Percentiles rank a stretch among this genome's conserved stretches.
Conservation (phyloP, 1,139 yeast genomes). For the Candida labiduridarum region DNA sequence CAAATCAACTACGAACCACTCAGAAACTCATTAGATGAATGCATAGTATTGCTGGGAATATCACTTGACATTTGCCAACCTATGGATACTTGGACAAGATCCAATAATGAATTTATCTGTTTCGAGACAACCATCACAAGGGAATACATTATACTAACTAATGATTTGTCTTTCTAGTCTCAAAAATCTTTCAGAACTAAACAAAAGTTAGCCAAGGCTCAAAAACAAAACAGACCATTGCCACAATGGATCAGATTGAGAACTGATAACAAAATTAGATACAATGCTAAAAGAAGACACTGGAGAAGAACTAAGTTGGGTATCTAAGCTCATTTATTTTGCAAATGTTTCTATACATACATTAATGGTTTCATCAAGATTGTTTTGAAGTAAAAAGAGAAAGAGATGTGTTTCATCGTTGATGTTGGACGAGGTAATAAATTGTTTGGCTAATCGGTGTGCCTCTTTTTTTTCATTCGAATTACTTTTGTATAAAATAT, state of each 20-base stretch:
- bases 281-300: constrained; percentile 99
- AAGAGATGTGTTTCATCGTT: background rate
- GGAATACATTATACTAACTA: constrained; percentile 22
- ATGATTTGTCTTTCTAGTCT: constrained; percentile 51
- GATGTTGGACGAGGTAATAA: background rate
- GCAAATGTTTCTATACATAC: constrained; percentile 5
- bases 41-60: background rate
- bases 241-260: constrained; percentile 99
- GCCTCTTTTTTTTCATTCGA: background rate
- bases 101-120: background rate
- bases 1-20: background rate
- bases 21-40: constrained; percentile 1
- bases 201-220: constrained; percentile 99
- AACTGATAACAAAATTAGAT: constrained; percentile 97
- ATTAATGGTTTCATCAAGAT: constrained; percentile 4
- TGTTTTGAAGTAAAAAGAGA: background rate
- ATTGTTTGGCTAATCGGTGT: background rate
- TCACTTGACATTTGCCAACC: background rate
- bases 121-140: background rate
- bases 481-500: constrained; percentile 4
- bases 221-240: constrained; percentile 99
- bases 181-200: constrained; percentile 97
- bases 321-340: constrained; percentile 59
- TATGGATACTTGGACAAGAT: no score
- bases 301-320: constrained; percentile 99